Base-by-base conservation (phyloP, 495 filamentous ascomycete species). In the Cetradonia linearis region DNA sequence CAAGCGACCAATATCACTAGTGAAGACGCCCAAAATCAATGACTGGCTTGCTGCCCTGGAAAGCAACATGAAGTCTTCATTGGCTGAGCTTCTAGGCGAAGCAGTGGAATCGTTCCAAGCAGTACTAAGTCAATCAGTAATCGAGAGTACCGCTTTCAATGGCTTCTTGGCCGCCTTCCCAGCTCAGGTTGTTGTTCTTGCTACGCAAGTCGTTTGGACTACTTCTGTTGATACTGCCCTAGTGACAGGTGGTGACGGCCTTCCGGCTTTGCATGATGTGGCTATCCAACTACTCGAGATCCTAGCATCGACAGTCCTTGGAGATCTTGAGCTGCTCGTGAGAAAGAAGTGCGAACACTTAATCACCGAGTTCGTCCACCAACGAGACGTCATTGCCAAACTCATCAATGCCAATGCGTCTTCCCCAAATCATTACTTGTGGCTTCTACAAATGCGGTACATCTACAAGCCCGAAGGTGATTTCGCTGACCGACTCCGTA, bases 381-480 rank as follows among this genome's bases (percentile, higher is more conserved):
- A 99, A 70, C 85, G 93, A 48, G 93, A 97, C 70, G 80, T 86
- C 38, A 93, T 95, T 61, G 84, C 87, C 59, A 92, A 87, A 66
- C 81, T 99, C 28, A 80, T 88, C 57, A 78, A 84, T 53, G 78
- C 81, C 52, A 84, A 83, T 58, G 94, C 93, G 20, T 79, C 79
- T 38, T 83, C 83, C n/a, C 77, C 89, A 18, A 86, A 80, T 34
- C 91, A 99, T 69, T 88, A 95, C 67, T 70, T 91, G 61, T 99
- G 93, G 93, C 79, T 95, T 9, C 77, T 96, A n/a, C 91, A 93
- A 70, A 96, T 99, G 92, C 88, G 94, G 59, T 99, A 95, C 69
- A 83, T 94, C 52, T 97, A 96, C 71, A 77, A 78, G 5, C 74
- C 84, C 1, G 88, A 93, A 59, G 89, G 83, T 7, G 89, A 94